These are phyloP conservation scores for Priceomyces fermenticarens DNA, from an alignment of 805 yeast genomes.

Conservation along the genomic window DNA sequence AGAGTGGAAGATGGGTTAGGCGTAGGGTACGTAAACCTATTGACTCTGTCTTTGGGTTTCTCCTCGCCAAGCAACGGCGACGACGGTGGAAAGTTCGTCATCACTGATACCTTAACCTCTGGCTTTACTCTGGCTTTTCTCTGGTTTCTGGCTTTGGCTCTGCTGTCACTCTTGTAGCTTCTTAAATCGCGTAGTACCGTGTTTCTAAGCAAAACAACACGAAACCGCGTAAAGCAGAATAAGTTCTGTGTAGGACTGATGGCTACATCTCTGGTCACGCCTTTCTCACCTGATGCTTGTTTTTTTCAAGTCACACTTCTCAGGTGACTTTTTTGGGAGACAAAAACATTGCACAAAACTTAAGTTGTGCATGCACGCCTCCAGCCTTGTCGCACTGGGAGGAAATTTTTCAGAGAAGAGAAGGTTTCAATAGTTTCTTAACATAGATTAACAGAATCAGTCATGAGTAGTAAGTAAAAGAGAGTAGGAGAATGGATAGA, in stretches of 20 bases:
- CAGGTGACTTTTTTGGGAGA: not conserved
- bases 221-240: not conserved
- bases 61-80: slow-evolving; percentile 41
- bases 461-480: slow-evolving; percentile 4
- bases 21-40: slow-evolving; percentile 49
- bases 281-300: not conserved
- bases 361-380: slow-evolving; percentile 1
- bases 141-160: not conserved
- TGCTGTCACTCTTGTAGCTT: not conserved
- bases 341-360: not conserved
- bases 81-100: slow-evolving; percentile 46
- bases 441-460: slow-evolving; percentile 3
- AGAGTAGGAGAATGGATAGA: not conserved
- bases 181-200: slow-evolving; percentile 1
- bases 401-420: slow-evolving; percentile 3
- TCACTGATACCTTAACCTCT: too few relatives aligned
- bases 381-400: not conserved
- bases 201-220: not conserved
- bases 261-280: too few relatives aligned
- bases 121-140: not conserved
- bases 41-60: slow-evolving; percentile 12
- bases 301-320: not conserved
- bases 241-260: too few relatives aligned
- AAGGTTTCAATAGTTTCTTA: slow-evolving; percentile 1
- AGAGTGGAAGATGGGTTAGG: slow-evolving; percentile 63